Evolutionary conservation across 306 rosid genomes (phyloP).

Genomic region (Citrullus colocynthis): DNA sequence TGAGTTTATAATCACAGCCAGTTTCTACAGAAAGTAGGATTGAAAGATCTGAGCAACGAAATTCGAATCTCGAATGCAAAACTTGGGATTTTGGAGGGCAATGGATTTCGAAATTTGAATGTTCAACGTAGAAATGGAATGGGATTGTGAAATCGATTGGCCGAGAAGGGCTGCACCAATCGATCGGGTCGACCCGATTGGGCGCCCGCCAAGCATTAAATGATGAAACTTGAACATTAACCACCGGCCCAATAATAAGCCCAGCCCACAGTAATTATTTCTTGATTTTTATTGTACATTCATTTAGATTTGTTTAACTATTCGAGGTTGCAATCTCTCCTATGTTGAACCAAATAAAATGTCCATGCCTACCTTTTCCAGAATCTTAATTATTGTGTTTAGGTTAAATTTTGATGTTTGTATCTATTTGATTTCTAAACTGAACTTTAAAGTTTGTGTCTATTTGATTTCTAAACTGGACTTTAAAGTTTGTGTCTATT

Average conservation of each 20-base stretch:
- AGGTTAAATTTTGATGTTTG: too few relatives aligned
- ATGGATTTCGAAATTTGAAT: constrained; percentile 16
- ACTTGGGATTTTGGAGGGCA: constrained; percentile 24
- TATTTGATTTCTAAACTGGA: too few relatives aligned
- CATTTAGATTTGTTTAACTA: too few relatives aligned
- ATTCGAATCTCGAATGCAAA: background rate
- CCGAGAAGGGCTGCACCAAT: background rate
- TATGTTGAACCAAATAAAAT: too few relatives aligned
- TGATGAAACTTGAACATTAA: background rate
- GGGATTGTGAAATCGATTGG: background rate
- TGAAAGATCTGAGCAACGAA: constrained; percentile 2
- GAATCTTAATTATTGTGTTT: too few relatives aligned
- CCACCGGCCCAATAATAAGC: background rate
- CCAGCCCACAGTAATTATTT: background rate
- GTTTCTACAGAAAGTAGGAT: constrained; percentile 5
- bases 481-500: too few relatives aligned
- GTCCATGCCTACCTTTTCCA: too few relatives aligned
- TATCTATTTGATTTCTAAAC: too few relatives aligned
- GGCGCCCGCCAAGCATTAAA: background rate
- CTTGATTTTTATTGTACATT: too few relatives aligned
- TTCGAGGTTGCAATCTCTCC: too few relatives aligned
- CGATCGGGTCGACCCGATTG: background rate
- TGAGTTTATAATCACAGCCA: background rate
- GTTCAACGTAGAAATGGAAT: background rate
- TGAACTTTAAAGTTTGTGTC: too few relatives aligned